Evolutionary conservation across 1,139 yeast species (phyloP), one percentile per base, ranked within the genome.

Genomic region (Scheffersomyces insectosa): DNA sequence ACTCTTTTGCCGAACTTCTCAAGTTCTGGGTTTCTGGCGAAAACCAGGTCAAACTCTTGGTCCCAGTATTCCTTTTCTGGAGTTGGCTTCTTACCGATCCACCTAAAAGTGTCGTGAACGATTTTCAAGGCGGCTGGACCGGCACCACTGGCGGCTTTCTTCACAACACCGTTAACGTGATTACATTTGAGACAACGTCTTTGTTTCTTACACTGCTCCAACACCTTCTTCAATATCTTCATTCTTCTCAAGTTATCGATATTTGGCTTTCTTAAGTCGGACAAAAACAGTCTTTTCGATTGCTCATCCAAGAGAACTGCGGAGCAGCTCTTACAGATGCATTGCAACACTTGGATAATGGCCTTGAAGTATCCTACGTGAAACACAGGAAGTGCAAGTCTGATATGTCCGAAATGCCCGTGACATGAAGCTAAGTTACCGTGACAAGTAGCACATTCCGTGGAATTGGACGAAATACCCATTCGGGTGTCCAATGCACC

Each of bases 331-430:
- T 95, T 95, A 74, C 99, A 95, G 50, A 95, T 85, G 46, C 88
- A 82, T 65, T 95, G 99, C 44, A 95, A 70, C 40, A 95, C 91
- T 57, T 84, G 86, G 51, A 95, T 88, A 33, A 89, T 88, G 33
- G 95, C 85, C 63, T 91, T 93, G 76, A 95, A 93, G 63, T 90
- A 95, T 5, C 99, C 99, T 37, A 93, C 95, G 61, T 95, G 99
- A 69, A 93, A 95, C 13, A 91, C 98, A 2, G 99, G 99, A 40
- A 95, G 72, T 0, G 98, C 97, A 42, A 95, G 75, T 54, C 89
- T 81, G 50, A 95, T 82, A 60, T 95, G 96, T 36, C 99, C 99
- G 63, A 95, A 95, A 68, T 95, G 99, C 42, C 99, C 99, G 66
- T 93, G 97, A 63, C 99, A 95, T 1, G 96, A 81, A 0, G 97